Conservation (phyloP, 2,329 filamentous ascomycete genomes). For the Salinomyces thailandicus region DNA sequence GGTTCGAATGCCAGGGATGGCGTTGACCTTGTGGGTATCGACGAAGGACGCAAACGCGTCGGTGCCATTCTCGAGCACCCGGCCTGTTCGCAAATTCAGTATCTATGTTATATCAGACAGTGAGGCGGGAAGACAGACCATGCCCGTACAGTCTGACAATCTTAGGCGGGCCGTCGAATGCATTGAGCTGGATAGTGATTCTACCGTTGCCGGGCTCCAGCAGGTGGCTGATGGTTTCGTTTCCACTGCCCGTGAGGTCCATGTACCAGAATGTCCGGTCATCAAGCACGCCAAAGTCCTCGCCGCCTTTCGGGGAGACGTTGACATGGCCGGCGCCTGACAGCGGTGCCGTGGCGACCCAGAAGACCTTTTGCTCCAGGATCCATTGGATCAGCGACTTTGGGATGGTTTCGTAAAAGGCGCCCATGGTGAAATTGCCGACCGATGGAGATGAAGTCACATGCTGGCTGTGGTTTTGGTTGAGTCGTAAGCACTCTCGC, state of each 20-base stretch:
- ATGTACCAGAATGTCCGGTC: constrained; percentile 35
- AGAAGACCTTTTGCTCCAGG: constrained; percentile 34
- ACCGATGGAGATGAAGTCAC: background rate
- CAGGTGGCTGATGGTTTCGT: constrained; percentile 36
- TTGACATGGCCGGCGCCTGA: constrained; percentile 34
- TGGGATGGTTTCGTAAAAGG: constrained; percentile 35
- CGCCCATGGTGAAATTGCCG: constrained; percentile 28
- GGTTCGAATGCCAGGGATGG: constrained; percentile 29
- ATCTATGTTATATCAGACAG: background rate
- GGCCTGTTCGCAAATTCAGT: constrained; percentile 10
- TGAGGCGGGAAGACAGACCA: constrained; percentile 11
- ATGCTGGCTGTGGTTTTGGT: too few relatives aligned
- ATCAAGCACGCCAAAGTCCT: constrained; percentile 32
- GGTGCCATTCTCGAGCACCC: constrained; percentile 29
- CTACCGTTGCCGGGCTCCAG: constrained; percentile 33
- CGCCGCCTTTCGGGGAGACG: constrained; percentile 36
- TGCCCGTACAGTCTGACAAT: constrained; percentile 36
- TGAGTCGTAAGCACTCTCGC: too few relatives aligned
- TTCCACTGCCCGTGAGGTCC: constrained; percentile 33
- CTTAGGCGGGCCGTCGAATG: constrained; percentile 30
- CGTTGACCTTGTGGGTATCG: constrained; percentile 23
- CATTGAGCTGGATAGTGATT: constrained; percentile 34
- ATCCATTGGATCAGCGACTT: constrained; percentile 32
- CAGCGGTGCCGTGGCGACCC: constrained; percentile 34
- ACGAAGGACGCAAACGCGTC: constrained; percentile 27